Conservation (phyloP, 2,329 filamentous ascomycete species). For the Exophiala xenobiotica region DNA sequence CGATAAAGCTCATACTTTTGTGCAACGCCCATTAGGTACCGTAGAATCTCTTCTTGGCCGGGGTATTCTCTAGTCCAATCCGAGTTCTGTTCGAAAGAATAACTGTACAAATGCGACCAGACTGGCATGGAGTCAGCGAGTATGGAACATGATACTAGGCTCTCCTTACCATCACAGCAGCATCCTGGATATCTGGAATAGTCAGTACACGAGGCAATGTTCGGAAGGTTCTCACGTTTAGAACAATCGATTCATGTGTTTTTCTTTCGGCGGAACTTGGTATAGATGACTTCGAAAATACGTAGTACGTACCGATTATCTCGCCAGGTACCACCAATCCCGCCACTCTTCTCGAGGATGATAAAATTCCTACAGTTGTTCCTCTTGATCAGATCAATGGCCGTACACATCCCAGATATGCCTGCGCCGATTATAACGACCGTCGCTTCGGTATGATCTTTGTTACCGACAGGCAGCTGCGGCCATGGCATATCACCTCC, state of each 20-base stretch:
- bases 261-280: too few species aligned
- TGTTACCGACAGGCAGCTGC: slow-evolving; percentile 28
- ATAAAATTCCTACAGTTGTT: slow-evolving; percentile 53
- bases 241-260: too few species aligned
- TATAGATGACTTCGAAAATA: too few species aligned
- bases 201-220: too few species aligned
- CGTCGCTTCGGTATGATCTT: slow-evolving; percentile 47
- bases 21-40: slow-evolving; percentile 48
- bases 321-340: slow-evolving; percentile 41
- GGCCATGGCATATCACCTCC: slow-evolving; percentile 28
- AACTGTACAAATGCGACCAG: slow-evolving; percentile 57
- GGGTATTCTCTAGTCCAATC: slow-evolving; percentile 60
- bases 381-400: slow-evolving; percentile 54
- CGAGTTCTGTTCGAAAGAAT: slow-evolving; percentile 60
- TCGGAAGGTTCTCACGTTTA: too few species aligned
- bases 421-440: slow-evolving; percentile 54
- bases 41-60: slow-evolving; percentile 59
- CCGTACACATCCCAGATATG: slow-evolving; percentile 44
- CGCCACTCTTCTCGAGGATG: slow-evolving; percentile 56
- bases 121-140: slow-evolving; percentile 35
- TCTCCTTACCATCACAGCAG: slow-evolving; percentile 46
- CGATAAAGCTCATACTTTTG: slow-evolving; percentile 46
- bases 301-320: too few species aligned
- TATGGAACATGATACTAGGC: not conserved
- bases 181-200: slow-evolving; percentile 51